These are phyloP conservation scores for Haplosporangium sp. DNA, from an alignment of 371 early-diverging fungal genomes.

Conservation along the genomic window DNA sequence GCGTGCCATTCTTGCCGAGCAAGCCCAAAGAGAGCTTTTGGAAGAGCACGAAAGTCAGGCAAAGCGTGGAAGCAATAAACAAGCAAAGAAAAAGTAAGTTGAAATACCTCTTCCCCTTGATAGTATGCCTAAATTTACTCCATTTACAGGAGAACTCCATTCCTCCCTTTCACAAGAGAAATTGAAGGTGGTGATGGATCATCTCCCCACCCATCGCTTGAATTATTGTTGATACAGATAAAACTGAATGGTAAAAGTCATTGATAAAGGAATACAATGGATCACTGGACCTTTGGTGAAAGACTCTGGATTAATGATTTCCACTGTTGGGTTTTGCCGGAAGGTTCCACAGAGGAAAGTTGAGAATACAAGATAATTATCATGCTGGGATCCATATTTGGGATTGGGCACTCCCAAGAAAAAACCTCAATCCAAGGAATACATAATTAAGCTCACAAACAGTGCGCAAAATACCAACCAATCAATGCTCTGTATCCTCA, in stretches of 20 bases:
- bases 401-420: no score
- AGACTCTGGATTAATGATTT: background rate
- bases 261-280: background rate
- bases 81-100: slow-evolving; percentile 54
- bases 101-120: background rate
- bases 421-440: no score
- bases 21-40: slow-evolving; percentile 48
- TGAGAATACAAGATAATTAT: background rate
- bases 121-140: no score
- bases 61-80: slow-evolving; percentile 51
- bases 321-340: background rate
- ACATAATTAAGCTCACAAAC: background rate
- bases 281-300: no score
- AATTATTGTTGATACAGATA: no score
- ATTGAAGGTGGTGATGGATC: background rate
- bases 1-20: slow-evolving; percentile 46
- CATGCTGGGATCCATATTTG: background rate
- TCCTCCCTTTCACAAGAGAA: slow-evolving; percentile 1
- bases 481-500: background rate
- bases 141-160: background rate
- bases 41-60: slow-evolving; percentile 42
- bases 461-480: background rate
- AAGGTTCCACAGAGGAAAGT: no score
- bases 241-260: no score
- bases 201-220: background rate